Evolutionary conservation across 805 yeast species (phyloP).

Genomic region (Schwanniomyces vanrijiae): DNA sequence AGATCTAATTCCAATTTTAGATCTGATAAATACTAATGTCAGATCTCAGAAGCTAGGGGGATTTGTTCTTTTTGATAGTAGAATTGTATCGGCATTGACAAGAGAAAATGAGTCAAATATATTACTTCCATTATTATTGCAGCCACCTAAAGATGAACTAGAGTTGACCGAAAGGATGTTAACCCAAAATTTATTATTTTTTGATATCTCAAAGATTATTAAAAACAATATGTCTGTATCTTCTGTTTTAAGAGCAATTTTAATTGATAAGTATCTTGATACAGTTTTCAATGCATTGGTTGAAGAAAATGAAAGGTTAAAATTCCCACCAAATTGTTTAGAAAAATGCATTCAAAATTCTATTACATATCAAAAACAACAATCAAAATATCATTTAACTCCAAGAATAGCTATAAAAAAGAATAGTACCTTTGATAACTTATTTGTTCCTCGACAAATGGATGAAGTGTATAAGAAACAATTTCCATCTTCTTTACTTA

Average conservation of each 20-base stretch:
- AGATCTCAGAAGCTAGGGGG: neutral
- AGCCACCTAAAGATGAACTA: constrained; percentile 12
- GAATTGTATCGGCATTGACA: constrained; percentile 16
- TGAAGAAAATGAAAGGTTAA: constrained; percentile 5
- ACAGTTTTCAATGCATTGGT: constrained; percentile 2
- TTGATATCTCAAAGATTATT: constrained; percentile 2
- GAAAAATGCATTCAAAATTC: constrained; percentile 22
- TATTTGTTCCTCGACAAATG: constrained; percentile 13
- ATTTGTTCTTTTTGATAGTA: constrained; percentile 1
- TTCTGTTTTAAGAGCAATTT: constrained; percentile 1
- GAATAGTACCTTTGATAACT: constrained; percentile 7
- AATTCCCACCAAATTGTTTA: constrained; percentile 22
- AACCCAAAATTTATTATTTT: constrained; percentile 8
- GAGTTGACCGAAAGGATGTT: constrained; percentile 10
- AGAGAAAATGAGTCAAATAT: constrained; percentile 24
- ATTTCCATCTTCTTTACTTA: constrained; percentile 50
- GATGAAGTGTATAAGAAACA: constrained; percentile 15
- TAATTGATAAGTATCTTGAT: constrained; percentile 3
- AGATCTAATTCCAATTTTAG: constrained; percentile 26
- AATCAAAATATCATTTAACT: constrained; percentile 28
- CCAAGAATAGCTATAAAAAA: constrained; percentile 17
- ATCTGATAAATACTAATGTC: constrained; percentile 8
- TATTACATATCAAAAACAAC: constrained; percentile 18
- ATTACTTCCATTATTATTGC: constrained; percentile 19
- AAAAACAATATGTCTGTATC: neutral